phyloP scores from a whole-genome alignment of 139 green algal species.

The Micractinium sp. region DNA sequence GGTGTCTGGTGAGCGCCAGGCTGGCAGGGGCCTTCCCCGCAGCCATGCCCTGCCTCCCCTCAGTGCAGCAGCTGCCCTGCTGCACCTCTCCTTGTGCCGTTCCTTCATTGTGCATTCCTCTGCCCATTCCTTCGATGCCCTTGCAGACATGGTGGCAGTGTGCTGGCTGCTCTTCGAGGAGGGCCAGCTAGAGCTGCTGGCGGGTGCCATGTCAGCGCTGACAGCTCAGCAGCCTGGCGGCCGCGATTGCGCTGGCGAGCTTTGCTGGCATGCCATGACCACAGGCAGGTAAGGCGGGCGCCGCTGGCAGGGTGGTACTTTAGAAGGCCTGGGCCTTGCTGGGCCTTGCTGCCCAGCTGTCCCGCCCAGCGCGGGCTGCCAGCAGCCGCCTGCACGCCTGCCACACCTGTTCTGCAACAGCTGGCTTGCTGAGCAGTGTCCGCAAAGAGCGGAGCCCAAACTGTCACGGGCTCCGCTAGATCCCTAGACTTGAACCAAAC shows the following conservation, averaged over 20 bases:
- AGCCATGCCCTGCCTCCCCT: not conserved
- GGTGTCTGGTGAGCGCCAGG: not conserved
- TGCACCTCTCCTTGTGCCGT: not conserved
- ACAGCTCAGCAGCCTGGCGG: not conserved
- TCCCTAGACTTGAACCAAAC: too few relatives aligned
- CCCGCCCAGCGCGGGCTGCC: too few relatives aligned
- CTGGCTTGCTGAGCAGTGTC: too few relatives aligned
- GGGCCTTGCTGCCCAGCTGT: too few relatives aligned
- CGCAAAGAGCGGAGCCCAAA: not conserved
- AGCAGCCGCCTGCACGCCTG: not conserved
- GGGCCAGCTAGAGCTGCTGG: not conserved
- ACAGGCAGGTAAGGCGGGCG: not conserved
- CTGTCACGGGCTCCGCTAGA: too few relatives aligned
- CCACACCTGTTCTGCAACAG: not conserved
- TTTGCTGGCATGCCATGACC: not conserved
- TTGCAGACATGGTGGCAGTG: not conserved
- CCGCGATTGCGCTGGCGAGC: not conserved
- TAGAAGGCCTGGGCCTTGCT: not conserved
- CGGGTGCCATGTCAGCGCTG: not conserved
- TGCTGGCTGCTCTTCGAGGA: slow-evolving; percentile 5
- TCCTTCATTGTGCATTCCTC: not conserved
- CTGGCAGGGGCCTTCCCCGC: not conserved
- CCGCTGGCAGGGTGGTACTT: too few relatives aligned
- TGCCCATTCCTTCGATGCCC: not conserved
- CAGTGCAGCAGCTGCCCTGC: not conserved